phyloP scores from a whole-genome alignment of 2,329 filamentous ascomycete genomes.

The Sporothrix sp. region DNA sequence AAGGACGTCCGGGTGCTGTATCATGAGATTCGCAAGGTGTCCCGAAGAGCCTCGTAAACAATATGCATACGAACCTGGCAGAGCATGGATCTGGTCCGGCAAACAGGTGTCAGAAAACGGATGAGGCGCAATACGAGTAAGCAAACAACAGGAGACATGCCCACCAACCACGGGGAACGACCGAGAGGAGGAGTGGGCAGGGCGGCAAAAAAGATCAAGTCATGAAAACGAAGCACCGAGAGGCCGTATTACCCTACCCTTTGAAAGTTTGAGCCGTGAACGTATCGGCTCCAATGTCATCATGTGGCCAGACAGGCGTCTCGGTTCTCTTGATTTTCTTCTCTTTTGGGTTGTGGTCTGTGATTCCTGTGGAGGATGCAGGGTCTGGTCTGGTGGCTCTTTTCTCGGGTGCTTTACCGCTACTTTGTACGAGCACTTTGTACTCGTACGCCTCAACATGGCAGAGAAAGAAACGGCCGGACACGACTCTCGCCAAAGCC shows the following conservation, averaged over 20 bases:
- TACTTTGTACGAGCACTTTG: no score
- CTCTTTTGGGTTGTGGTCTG: not conserved
- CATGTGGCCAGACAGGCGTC: not conserved
- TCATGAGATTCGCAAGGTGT: conserved; percentile 1
- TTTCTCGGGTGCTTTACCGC: no score
- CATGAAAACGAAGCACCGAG: not conserved
- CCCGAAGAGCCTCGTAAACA: no score
- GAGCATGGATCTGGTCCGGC: no score
- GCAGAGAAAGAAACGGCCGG: no score
- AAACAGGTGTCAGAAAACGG: not conserved
- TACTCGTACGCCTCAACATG: no score
- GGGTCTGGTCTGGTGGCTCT: no score
- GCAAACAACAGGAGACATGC: not conserved
- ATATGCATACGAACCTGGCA: no score
- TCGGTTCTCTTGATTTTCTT: not conserved
- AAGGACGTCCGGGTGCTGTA: no score
- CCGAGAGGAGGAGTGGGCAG: not conserved
- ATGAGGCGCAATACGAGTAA: not conserved
- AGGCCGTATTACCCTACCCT: not conserved
- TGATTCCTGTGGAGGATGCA: no score
- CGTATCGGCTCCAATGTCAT: not conserved
- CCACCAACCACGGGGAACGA: conserved; percentile 2
- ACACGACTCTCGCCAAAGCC: not conserved
- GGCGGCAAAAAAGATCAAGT: not conserved
- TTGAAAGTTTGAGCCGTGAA: not conserved